Evolutionary conservation across 2,329 filamentous ascomycete genomes (phyloP), one percentile per base, ranked within the genome.

Genomic region (Grosmannia huntii): DNA sequence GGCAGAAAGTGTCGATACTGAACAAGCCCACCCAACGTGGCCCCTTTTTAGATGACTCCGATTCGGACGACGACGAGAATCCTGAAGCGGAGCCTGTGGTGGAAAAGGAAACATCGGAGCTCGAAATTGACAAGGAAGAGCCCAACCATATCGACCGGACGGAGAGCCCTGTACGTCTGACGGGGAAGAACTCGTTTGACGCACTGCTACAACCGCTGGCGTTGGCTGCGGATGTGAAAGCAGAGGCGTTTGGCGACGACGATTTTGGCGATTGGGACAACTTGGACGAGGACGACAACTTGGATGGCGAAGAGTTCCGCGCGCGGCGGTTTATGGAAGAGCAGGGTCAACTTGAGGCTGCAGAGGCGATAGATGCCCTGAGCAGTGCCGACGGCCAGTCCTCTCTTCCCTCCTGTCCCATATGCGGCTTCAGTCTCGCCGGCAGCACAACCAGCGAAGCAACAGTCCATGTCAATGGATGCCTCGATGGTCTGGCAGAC

Each of bases 391-490:
- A 25, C 23, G 63, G 59, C 31, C 66, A 68, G 23, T 64, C 64
- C 21, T 71, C 71, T 64, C 65, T 69, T 11, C 69, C 70, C 57
- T 72, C 69, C 49, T 97, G 91, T 68, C 92, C 92, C 1, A 84
- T 97, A 31, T 97, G 94, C 69, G 81, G 80, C 64, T 75, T 76
- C 1, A 82, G 72, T 62, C 74, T 96, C 38, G 72, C 69, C 19
- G 84, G 83, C 0, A 69, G 85, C 14, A 81, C 75, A 58, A 68
- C 72, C 60, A 82, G 90, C 67, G 82, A 92, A 64, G 86, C 85
- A 11, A 87, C 86, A 7, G 73, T 86, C 2, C 94, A 99, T 69
- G 94, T 99, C 63, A 99, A 99, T 68, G 83, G 85, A 11, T 99
- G 94, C 70, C 76, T 99, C 2, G 94, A 99, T 68, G 90, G 36